Percentiles rank a stretch among this genome's conserved stretches.
These are phyloP conservation scores for Mycena floridula DNA, from an alignment of 768 basidiomycete genomes.

Conservation along the genomic window DNA sequence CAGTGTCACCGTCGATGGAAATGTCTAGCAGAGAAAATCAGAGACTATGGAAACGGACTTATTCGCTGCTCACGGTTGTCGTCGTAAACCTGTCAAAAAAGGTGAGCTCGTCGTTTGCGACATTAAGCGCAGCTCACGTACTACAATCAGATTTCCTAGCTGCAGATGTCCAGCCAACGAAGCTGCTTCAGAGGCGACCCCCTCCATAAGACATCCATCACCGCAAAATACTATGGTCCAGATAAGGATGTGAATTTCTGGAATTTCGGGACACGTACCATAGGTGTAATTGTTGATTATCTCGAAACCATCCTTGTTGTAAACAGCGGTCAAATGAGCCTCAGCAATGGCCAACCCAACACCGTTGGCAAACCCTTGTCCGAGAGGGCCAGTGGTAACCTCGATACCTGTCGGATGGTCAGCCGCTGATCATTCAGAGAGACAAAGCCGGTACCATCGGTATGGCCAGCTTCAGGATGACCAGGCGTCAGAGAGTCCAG, in stretches of 20 bases:
- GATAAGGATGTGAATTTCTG: constrained; percentile 6
- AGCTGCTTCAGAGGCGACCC: constrained; percentile 88
- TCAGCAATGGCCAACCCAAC: constrained; percentile 93
- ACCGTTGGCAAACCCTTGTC: constrained; percentile 90
- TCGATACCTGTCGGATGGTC: constrained; percentile 48
- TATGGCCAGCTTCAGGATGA: constrained; percentile 76
- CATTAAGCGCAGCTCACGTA: too few relatives aligned
- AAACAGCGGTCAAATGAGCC: constrained; percentile 84
- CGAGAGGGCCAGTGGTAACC: constrained; percentile 94
- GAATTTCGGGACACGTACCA: too few relatives aligned
- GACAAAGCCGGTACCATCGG: constrained; percentile 29
- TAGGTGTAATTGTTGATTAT: constrained; percentile 87
- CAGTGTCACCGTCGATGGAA: constrained; percentile 93
- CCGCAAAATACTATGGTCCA: constrained; percentile 69
- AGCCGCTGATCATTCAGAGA: not conserved
- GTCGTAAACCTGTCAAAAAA: constrained; percentile 67
- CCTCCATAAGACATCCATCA: constrained; percentile 97
- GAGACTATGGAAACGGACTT: constrained; percentile 5
- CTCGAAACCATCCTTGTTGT: constrained; percentile 80
- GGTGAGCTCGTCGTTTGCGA: not conserved
- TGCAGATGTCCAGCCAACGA: constrained; percentile 92
- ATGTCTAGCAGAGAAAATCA: constrained; percentile 54
- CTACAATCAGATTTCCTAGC: constrained; percentile 88
- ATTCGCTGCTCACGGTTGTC: constrained; percentile 74
- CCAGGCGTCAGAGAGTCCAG: constrained; percentile 87